phyloP scores from a whole-genome alignment of 2,329 filamentous ascomycete genomes.

The Celoporthe dispersa region DNA sequence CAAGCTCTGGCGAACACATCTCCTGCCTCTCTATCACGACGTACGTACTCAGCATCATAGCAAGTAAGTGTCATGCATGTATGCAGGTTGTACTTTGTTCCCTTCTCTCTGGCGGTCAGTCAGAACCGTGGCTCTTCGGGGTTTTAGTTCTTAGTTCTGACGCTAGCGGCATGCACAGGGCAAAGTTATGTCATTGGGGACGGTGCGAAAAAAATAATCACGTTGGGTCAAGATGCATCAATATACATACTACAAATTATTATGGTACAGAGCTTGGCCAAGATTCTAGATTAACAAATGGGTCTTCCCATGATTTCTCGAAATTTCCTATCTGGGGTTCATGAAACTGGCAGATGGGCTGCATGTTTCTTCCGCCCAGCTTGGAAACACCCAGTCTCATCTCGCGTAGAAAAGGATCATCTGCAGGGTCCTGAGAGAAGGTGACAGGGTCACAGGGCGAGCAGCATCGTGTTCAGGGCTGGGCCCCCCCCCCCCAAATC shows the following conservation, averaged over 20 bases:
- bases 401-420: not conserved
- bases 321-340: not conserved
- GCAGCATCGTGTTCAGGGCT: conserved; percentile 3
- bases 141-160: not conserved
- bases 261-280: not conserved
- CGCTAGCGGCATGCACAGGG: not conserved
- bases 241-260: not conserved
- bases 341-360: not conserved
- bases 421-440: not conserved
- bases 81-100: not conserved
- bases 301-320: not conserved
- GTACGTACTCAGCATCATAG: not conserved
- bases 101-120: not conserved
- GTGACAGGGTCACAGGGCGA: not conserved
- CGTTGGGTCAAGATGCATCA: not conserved
- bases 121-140: not conserved
- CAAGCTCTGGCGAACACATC: not conserved
- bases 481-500: not conserved
- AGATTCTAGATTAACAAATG: not conserved
- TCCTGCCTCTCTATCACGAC: not conserved
- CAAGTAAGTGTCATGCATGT: not conserved
- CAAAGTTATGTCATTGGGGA: not conserved
- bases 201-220: not conserved
- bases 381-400: not conserved
- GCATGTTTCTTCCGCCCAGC: not conserved